phyloP scores from a whole-genome alignment of 106 monocot genomes.

The Allium sativum region DNA sequence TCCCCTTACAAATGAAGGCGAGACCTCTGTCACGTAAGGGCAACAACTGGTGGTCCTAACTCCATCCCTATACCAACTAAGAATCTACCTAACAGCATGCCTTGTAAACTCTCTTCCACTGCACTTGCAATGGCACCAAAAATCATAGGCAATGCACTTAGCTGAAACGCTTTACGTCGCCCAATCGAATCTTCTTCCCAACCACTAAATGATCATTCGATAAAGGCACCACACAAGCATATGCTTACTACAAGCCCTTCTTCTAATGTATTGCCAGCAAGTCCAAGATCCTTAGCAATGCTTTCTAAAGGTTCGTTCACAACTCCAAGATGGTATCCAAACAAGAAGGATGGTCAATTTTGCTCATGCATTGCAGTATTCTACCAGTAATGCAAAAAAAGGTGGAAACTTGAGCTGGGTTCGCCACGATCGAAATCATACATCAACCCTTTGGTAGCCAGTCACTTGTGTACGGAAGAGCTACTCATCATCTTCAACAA shows the following conservation, averaged over 20 bases:
- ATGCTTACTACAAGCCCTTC: constrained; percentile 95
- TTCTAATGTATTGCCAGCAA: constrained; percentile 60
- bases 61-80: constrained; percentile 95
- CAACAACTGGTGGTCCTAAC: constrained; percentile 83
- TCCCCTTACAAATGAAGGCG: constrained; percentile 83
- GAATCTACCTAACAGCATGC: constrained; percentile 94
- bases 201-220: constrained; percentile 83
- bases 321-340: constrained; percentile 87
- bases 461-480: constrained; percentile 53
- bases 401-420: background rate
- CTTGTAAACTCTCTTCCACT: constrained; percentile 39
- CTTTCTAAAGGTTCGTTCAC: constrained; percentile 86
- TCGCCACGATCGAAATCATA: constrained; percentile 5
- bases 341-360: constrained; percentile 52
- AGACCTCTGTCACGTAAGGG: constrained; percentile 93
- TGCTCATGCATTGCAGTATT: no score
- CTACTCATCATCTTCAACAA: constrained; percentile 30
- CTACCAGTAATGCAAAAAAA: no score
- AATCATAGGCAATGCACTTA: constrained; percentile 85
- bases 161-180: constrained; percentile 70
- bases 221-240: constrained; percentile 69
- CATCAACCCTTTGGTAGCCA: constrained; percentile 40
- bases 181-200: constrained; percentile 77
- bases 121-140: constrained; percentile 73
- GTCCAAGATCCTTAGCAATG: constrained; percentile 76